Conservation (phyloP, 495 filamentous ascomycete genomes). For the Peziza echinospora region DNA sequence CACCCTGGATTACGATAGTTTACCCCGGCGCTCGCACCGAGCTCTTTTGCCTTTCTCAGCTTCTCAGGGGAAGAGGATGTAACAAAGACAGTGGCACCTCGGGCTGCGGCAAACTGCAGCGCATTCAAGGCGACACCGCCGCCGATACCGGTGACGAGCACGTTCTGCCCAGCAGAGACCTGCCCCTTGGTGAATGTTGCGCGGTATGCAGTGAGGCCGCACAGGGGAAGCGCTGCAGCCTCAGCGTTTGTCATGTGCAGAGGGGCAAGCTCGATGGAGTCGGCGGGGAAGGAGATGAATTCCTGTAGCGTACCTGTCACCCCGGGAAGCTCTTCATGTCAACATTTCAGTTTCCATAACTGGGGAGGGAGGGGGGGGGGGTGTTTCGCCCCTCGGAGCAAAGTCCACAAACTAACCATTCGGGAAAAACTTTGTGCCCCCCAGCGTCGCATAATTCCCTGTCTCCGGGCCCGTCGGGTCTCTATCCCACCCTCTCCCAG, state of each 20-base stretch:
- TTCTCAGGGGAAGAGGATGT: conserved; percentile 44
- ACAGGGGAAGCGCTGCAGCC: conserved; percentile 60
- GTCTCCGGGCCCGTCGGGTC: conserved; percentile 52
- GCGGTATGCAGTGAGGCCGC: conserved; percentile 71
- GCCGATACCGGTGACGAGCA: conserved; percentile 59
- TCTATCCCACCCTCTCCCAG: conserved; percentile 50
- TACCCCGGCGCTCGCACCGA: conserved; percentile 51
- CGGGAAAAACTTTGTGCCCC: conserved; percentile 39
- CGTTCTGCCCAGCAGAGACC: conserved; percentile 35
- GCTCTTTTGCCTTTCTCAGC: conserved; percentile 33
- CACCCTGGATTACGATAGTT: conserved; percentile 42
- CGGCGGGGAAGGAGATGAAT: conserved; percentile 41
- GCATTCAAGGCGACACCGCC: conserved; percentile 54
- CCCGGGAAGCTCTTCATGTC: background rate
- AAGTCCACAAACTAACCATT: conserved; percentile 3
- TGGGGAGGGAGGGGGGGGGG: background rate
- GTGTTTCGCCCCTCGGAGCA: background rate
- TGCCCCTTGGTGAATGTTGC: conserved; percentile 54
- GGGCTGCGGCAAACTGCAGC: conserved; percentile 45
- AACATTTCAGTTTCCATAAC: background rate
- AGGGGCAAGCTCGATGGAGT: conserved; percentile 54
- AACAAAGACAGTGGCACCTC: conserved; percentile 46
- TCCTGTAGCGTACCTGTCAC: conserved; percentile 46
- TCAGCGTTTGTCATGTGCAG: conserved; percentile 46
- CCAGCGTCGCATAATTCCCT: conserved; percentile 41